These are phyloP conservation scores for Hypomontagnella monticulosa DNA, from an alignment of 495 filamentous ascomycete species.

Conservation along the genomic window DNA sequence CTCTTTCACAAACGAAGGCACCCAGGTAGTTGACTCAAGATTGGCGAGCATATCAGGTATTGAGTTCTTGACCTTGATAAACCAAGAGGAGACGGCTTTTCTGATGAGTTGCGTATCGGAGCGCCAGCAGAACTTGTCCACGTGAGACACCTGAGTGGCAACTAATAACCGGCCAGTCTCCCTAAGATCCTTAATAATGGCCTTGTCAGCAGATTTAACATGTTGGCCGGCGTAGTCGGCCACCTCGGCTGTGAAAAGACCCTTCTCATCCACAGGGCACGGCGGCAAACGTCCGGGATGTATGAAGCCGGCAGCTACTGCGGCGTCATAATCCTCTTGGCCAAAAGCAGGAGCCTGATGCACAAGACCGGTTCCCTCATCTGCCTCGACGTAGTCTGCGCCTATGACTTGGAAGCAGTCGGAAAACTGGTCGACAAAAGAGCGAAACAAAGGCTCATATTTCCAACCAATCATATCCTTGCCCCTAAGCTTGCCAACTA, in stretches of 20 bases:
- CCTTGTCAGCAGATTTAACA: constrained; percentile 94
- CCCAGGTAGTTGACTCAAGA: constrained; percentile 93
- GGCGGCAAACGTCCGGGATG: constrained; percentile 79
- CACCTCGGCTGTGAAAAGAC: constrained; percentile 82
- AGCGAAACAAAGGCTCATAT: constrained; percentile 91
- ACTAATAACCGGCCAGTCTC: constrained; percentile 81
- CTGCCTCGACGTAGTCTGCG: constrained; percentile 88
- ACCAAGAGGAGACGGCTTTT: constrained; percentile 94
- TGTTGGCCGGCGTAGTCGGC: constrained; percentile 87
- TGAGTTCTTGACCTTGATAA: constrained; percentile 85
- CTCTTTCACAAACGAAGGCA: constrained; percentile 91
- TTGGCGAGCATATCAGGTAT: constrained; percentile 91
- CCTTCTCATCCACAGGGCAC: constrained; percentile 87
- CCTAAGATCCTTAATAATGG: constrained; percentile 92
- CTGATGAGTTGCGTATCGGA: constrained; percentile 97
- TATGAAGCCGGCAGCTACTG: constrained; percentile 80
- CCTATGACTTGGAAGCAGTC: constrained; percentile 90
- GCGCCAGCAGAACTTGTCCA: constrained; percentile 94
- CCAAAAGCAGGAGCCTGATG: constrained; percentile 96
- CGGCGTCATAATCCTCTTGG: constrained; percentile 95
- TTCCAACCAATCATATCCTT: constrained; percentile 91
- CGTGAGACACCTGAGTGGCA: constrained; percentile 90
- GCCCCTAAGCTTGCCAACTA: constrained; percentile 83
- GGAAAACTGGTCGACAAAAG: constrained; percentile 94
- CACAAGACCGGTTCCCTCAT: constrained; percentile 94